Base-by-base conservation (phyloP, 2,329 filamentous ascomycete genomes). In the Cercospora zeae-maydis region DNA sequence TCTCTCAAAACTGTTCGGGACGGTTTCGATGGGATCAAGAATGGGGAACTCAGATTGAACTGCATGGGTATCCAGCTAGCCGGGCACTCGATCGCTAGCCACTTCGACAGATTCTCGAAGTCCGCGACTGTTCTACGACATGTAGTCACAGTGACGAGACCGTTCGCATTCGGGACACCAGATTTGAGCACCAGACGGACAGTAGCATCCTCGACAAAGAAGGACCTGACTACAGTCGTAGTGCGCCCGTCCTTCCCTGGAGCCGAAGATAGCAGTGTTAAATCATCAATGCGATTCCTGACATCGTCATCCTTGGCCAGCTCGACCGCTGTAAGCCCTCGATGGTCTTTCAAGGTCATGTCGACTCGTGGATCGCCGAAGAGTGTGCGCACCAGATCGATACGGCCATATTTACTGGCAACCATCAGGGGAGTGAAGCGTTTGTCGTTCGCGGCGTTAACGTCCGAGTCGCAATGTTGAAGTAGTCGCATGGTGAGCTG, bases 271-370 rank as follows among this genome's bases (percentile, higher is more conserved):
- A 99, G 89, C 9, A 99, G 79, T 1, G 93, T 88, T 66, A 99
- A 81, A 75, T 99, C 95, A 73, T 99, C 95, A 66, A 99, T 97
- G 70, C 91, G 88, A 77, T 98, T 99, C 39, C 95, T 87, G 27
- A 99, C 91, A 69, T 99, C 95, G 74, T 99, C 95, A 71, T 99
- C 96, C 75, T 99, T 99, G 55, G 96, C 95, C 52, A 99, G 83
- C 76, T 99, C 95, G 6, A 98, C 92, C 7, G 95, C 95, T 7
- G 93, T 97, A 70, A 99, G 81, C 0, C 95, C 95, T 63, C 95
- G 86, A 14, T 91, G 78, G 75, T 99, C 96, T 75, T 89, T 90
- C 31, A 93, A 86, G 45, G 89, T 87, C 13, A 93, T 79, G 73
- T 99, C 95, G 4, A 97, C 92, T 69, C 96, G 83, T 24, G 91